Conservation (phyloP, 768 basidiomycete genomes). For the Dioszegia aurantiaca region DNA sequence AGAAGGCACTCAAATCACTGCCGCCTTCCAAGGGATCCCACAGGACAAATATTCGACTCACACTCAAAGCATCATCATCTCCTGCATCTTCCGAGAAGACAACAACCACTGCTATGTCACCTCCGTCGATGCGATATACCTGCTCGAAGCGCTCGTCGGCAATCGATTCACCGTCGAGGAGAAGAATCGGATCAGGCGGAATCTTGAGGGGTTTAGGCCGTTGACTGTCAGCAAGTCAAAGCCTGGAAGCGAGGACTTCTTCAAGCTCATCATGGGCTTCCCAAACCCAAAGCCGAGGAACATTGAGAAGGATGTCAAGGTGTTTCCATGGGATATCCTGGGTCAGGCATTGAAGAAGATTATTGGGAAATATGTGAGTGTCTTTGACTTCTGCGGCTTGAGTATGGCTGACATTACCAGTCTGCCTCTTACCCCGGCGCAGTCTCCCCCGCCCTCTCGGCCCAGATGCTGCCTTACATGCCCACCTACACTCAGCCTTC, state of each 20-base stretch:
- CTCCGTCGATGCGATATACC: conserved; percentile 90
- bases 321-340: conserved; percentile 56
- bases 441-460: conserved; percentile 7
- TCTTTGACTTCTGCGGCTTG: conserved; percentile 18
- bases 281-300: conserved; percentile 89
- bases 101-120: conserved; percentile 78
- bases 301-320: conserved; percentile 89
- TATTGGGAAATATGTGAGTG: conserved; percentile 56
- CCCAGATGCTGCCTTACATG: conserved; percentile 5
- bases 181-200: conserved; percentile 92
- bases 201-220: conserved; percentile 87
- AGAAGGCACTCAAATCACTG: conserved; percentile 70
- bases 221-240: conserved; percentile 86
- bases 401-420: conserved; percentile 18
- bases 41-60: conserved; percentile 65
- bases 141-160: conserved; percentile 77
- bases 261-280: conserved; percentile 94
- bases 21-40: conserved; percentile 71
- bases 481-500: conserved; percentile 10
- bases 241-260: conserved; percentile 75
- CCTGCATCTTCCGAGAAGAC: conserved; percentile 86
- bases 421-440: conserved; percentile 14
- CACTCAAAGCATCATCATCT: conserved; percentile 76
- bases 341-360: conserved; percentile 55
- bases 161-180: conserved; percentile 84